Evolutionary conservation across 805 yeast genomes (phyloP), one percentile per base, ranked within the genome.

Genomic region (Candida silvicultrix): DNA sequence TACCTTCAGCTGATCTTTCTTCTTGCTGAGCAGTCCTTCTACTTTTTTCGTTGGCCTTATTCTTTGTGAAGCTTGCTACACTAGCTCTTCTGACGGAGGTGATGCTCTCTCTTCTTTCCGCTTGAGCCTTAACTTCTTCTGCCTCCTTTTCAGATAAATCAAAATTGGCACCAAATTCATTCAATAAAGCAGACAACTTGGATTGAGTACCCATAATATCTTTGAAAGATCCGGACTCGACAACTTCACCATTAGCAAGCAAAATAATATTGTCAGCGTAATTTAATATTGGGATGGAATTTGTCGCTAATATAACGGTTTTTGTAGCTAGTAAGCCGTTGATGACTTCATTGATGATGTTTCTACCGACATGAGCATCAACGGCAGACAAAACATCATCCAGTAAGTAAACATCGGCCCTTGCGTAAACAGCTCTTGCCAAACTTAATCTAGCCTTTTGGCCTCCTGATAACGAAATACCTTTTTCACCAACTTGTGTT

Each of bases 311-410:
- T 36, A 81, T 65, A 28, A 77, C 67, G 3, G 85, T 77, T 53
- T 79, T 80, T 3, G 73, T 60, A 9, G 67, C 65, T 42, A 81
- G 63, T 14, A 81, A 52, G 22, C 85, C 85, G 32, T 71, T 67
- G 16, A 80, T 57, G 21, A 89, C 95, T 57, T 83, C 79, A 53
- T 80, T 80, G 51, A 84, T 81, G 55, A 90, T 71, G 58, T 85
- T 90, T 49, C 69, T 74, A 40, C 83, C 80, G 42, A 83, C 89
- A 57, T 82, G 82, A 2, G 85, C 80, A 65, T 83, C 89, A 18
- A 83, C 89, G 2, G 89, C 89, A 52, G 84, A 75, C 46, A 83
- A 65, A 22, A 83, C 71, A 58, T 83, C 89, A 64, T 83, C 89
- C 45, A 83, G 53, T 36, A 83, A 58, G 48, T 77, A 75, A 7